Conservation (phyloP, 225 moss, liverwort and hornwort genomes). For the Pseudisothecium myosuroides region DNA sequence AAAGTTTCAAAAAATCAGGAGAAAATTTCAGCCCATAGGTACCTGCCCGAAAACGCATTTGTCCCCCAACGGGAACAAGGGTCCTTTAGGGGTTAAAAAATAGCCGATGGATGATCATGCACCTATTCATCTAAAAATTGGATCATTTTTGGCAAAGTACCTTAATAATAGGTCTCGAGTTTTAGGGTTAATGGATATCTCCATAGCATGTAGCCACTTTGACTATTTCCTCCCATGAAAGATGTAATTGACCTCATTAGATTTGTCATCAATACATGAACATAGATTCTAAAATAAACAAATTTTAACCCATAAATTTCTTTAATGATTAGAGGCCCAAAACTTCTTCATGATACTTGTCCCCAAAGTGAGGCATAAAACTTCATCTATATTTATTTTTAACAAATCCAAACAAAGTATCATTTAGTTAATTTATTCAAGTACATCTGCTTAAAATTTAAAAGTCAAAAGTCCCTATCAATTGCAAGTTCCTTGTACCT, state of each 20-base stretch:
- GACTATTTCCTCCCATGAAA: neutral
- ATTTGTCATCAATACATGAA: neutral
- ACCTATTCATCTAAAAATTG: neutral
- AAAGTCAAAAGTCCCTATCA: neutral
- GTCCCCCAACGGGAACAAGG: too few relatives aligned
- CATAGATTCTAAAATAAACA: neutral
- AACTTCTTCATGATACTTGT: neutral
- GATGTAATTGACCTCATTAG: neutral
- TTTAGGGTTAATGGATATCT: neutral
- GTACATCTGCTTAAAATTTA: neutral
- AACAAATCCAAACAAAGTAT: too few relatives aligned
- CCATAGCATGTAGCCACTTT: neutral
- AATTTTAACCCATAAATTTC: neutral
- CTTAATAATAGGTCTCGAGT: neutral
- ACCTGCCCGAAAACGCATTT: too few relatives aligned
- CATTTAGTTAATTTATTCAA: neutral
- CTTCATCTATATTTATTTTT: neutral
- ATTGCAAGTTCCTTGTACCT: neutral
- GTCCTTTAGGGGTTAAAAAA: too few relatives aligned
- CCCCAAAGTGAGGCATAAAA: neutral
- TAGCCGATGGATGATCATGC: neutral
- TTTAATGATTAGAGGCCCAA: neutral
- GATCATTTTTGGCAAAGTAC: neutral
- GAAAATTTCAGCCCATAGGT: too few relatives aligned
- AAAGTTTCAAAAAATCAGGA: too few relatives aligned